phyloP scores from a whole-genome alignment of 2,329 filamentous ascomycete species.

The Exophiala alcalophila region DNA sequence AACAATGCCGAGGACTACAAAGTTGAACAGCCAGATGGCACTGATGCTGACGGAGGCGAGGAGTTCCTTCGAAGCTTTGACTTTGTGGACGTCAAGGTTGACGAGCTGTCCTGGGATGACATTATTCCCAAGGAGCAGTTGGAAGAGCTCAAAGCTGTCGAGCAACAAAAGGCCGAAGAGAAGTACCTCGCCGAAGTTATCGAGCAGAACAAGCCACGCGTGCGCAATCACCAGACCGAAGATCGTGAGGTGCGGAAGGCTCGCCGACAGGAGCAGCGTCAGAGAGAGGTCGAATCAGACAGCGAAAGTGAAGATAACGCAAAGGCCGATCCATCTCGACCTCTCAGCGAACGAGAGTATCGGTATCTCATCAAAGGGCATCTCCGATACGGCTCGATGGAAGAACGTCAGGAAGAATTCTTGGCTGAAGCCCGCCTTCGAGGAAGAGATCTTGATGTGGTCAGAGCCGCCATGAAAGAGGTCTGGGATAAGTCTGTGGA shows the following conservation, averaged over 20 bases:
- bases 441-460: slow-evolving; percentile 76
- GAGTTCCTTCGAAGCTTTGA: slow-evolving; percentile 89
- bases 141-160: slow-evolving; percentile 82
- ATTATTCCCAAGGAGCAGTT: slow-evolving; percentile 95
- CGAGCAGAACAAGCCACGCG: slow-evolving; percentile 79
- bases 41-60: slow-evolving; percentile 92
- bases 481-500: slow-evolving; percentile 69
- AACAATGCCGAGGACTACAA: slow-evolving; percentile 97
- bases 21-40: slow-evolving; percentile 90
- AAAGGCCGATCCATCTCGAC: slow-evolving; percentile 75
- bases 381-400: slow-evolving; percentile 84
- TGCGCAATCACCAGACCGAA: slow-evolving; percentile 58
- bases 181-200: slow-evolving; percentile 77
- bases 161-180: slow-evolving; percentile 78
- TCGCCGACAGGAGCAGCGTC: slow-evolving; percentile 65
- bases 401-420: slow-evolving; percentile 83
- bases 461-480: slow-evolving; percentile 72
- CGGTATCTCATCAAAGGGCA: slow-evolving; percentile 88
- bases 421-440: slow-evolving; percentile 79
- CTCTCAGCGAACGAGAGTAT: slow-evolving; percentile 87
- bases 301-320: slow-evolving; percentile 65
- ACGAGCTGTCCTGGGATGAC: slow-evolving; percentile 91
- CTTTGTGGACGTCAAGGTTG: slow-evolving; percentile 95
- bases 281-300: slow-evolving; percentile 65
- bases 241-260: slow-evolving; percentile 63